Evolutionary conservation across 2,329 filamentous ascomycete species (phyloP).

Genomic region (Hortaea werneckii): DNA sequence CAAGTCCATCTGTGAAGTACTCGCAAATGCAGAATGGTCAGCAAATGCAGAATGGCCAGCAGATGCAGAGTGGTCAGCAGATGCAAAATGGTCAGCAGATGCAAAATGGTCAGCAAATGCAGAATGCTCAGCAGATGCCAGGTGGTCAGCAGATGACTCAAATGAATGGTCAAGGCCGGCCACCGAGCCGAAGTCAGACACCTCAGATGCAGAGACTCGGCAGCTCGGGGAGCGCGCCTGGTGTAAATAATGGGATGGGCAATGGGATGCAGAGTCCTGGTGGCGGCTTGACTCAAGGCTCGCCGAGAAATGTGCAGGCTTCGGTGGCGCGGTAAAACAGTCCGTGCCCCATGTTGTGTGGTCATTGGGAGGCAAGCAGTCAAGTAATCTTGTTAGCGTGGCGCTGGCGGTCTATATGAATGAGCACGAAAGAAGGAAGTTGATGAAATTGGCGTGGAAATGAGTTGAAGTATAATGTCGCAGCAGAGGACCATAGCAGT

Average conservation of each 20-base stretch:
- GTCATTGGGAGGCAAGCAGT: too few species aligned
- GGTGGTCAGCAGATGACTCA: background rate
- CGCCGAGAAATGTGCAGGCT: slow-evolving; percentile 23
- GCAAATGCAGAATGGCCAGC: background rate
- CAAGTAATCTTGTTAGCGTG: background rate
- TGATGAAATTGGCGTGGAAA: too few species aligned
- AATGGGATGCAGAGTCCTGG: slow-evolving; percentile 24
- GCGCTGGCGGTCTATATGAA: slow-evolving; percentile 1
- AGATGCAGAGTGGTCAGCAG: slow-evolving; percentile 5
- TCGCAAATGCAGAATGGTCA: slow-evolving; percentile 3
- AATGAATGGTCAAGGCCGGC: slow-evolving; percentile 8
- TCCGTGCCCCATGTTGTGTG: background rate
- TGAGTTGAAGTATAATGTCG: too few species aligned
- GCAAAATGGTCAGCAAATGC: slow-evolving; percentile 2
- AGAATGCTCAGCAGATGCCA: too few species aligned
- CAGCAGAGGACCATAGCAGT: too few species aligned
- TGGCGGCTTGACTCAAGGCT: slow-evolving; percentile 15
- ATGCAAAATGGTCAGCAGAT: slow-evolving; percentile 3
- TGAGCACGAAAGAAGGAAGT: too few species aligned
- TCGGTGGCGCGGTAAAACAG: slow-evolving; percentile 17
- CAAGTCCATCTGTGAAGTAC: slow-evolving; percentile 12
- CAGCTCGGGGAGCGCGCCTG: slow-evolving; percentile 18
- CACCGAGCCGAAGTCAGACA: slow-evolving; percentile 21
- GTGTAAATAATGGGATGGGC: slow-evolving; percentile 7
- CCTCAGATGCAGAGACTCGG: slow-evolving; percentile 24